Evolutionary conservation across 2,329 filamentous ascomycete species (phyloP), one percentile per base, ranked within the genome.

Genomic region (Monilinia fructicola): DNA sequence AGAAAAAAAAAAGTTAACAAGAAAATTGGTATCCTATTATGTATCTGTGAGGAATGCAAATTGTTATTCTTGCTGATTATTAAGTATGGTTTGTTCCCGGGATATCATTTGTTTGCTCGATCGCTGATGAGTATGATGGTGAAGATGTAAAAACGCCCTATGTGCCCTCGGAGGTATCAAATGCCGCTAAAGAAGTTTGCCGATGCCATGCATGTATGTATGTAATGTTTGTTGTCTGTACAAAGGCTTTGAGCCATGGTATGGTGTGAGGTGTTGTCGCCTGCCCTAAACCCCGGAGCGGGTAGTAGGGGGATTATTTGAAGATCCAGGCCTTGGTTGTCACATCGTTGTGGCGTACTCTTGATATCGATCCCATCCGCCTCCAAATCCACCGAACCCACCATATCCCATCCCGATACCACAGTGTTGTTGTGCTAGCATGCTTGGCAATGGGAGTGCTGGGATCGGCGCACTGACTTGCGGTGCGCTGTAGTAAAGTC

Each of bases 261-360:
- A 52, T 60, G 68, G 55, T 67, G 67, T 69, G 69, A 67, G 69
- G 71, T 67, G 68, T 66, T 73, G 70, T 64, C 74, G 73, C 73
- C 71, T 74, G 67, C 69, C 59, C 72, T 76, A 74, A 67, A 71
- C 72, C 79, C 78, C 87, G 7, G 82, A 82, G 4, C 84, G 83
- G 48, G 80, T 79, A 73, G 73, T 86, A 72, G 85, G 83, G 56
- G 81, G 77, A 70, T 74, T 80, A 67, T 69, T 70, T 44, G 71
- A 73, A 70, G 68, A 78, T 78, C 54, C 71, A 75, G 75, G 73
- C 74, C 70, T 75, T 86, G 83, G 79, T 86, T 85, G 83, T 91
- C 90, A 97, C 83, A 96, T 96, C 72, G 90, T 93, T 70, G 91
- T 89, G 73, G 91, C 85, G 78, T 93, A 96, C 78, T 94, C 91